Percentiles rank a stretch among this genome's conserved stretches.
Evolutionary conservation across 345 rosid species (phyloP).

Genomic region (Eucalyptus decipiens): DNA sequence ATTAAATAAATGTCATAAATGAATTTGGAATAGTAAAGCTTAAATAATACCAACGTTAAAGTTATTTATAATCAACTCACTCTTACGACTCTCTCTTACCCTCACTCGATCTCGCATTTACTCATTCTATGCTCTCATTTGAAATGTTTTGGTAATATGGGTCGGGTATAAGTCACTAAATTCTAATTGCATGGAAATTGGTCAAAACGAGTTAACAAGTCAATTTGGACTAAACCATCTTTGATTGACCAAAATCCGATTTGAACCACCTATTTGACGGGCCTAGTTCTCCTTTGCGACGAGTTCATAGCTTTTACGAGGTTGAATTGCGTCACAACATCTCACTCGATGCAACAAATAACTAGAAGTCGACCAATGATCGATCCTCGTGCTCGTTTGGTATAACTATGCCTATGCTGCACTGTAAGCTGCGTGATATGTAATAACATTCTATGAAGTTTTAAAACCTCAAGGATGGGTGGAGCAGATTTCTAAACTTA

Average conservation of each 20-base stretch:
- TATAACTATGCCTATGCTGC: not conserved
- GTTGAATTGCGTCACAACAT: not conserved
- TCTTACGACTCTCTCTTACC: fast-evolving
- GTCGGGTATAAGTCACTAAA: fast-evolving
- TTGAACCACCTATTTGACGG: too few relatives aligned
- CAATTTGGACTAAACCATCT: too few relatives aligned
- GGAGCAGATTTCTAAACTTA: not conserved
- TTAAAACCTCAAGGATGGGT: not conserved
- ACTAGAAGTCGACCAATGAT: not conserved
- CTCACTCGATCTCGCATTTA: too few relatives aligned
- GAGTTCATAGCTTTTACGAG: not conserved
- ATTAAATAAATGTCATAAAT: too few relatives aligned
- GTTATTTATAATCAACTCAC: too few relatives aligned
- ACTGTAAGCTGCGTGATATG: not conserved
- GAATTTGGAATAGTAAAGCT: too few relatives aligned
- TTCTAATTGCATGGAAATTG: too few relatives aligned
- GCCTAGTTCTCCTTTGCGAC: not conserved
- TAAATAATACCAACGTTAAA: too few relatives aligned
- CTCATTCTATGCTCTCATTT: fast-evolving
- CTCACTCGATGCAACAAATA: not conserved
- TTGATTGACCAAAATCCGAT: too few relatives aligned
- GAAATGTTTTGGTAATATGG: too few relatives aligned
- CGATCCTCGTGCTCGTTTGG: not conserved
- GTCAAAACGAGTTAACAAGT: fast-evolving
- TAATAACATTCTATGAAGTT: not conserved